Percentiles rank a stretch among this genome's conserved stretches.
Evolutionary conservation across 768 basidiomycete genomes (phyloP).

Genomic region (Leccinum subgranulosum): DNA sequence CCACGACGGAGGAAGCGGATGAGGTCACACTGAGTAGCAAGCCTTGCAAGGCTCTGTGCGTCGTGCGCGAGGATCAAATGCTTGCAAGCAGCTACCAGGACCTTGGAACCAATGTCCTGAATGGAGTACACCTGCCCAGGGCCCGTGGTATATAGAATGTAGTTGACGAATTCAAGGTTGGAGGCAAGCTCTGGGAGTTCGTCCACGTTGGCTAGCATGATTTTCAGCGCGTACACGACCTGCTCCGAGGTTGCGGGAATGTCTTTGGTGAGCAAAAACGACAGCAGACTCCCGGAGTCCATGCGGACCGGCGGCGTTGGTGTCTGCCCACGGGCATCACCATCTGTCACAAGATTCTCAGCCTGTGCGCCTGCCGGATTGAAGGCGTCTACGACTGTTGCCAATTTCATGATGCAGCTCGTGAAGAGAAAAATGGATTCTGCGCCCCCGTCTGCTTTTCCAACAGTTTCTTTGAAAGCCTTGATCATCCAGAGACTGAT

Average conservation of each 20-base stretch:
- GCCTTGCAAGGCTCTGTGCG: not conserved
- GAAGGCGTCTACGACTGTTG: not conserved
- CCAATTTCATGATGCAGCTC: slow-evolving; percentile 1
- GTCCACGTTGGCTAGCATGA: not conserved
- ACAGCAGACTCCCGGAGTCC: not conserved
- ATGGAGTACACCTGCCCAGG: slow-evolving; percentile 1
- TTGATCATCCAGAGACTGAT: not conserved
- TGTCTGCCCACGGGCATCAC: not conserved
- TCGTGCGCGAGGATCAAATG: not conserved
- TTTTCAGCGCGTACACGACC: not conserved
- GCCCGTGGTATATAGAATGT: not conserved
- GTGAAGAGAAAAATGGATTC: not conserved
- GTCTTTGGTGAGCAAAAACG: slow-evolving; percentile 2
- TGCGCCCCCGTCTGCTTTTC: not conserved
- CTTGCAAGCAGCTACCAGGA: not conserved
- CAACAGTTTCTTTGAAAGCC: not conserved
- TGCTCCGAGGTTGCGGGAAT: not conserved
- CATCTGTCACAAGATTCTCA: too few relatives aligned
- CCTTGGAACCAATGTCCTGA: not conserved
- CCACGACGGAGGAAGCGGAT: slow-evolving; percentile 1
- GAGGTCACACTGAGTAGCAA: not conserved
- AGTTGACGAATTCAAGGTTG: slow-evolving; percentile 1
- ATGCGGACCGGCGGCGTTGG: not conserved
- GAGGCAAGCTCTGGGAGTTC: not conserved
- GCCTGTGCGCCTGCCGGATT: not conserved